Conservation (phyloP, 306 rosid species). For the Pyrus pyrifolia region DNA sequence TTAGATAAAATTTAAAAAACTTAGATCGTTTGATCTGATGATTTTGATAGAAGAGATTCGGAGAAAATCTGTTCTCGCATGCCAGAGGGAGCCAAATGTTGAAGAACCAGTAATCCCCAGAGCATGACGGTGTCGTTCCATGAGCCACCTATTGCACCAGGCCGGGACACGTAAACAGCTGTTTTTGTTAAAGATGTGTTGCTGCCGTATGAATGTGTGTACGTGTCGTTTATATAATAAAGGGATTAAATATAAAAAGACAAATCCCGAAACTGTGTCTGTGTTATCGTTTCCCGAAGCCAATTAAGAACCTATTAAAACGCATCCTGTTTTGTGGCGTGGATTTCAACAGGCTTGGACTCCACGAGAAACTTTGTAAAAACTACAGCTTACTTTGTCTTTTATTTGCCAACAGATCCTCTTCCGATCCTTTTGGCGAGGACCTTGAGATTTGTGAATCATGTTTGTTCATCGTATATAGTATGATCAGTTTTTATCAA, state of each 20-base stretch:
- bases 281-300: background rate
- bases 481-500: too few relatives aligned
- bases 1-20: accelerated
- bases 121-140: background rate
- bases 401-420: too few relatives aligned
- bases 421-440: too few relatives aligned
- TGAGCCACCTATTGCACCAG: background rate
- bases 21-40: accelerated
- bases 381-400: background rate
- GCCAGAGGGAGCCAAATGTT: background rate
- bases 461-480: too few relatives aligned
- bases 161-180: background rate
- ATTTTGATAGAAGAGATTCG: accelerated
- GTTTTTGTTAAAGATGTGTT: background rate
- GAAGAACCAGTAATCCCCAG: background rate
- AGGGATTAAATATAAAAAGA: background rate
- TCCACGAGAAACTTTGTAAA: background rate
- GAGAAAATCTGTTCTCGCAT: background rate
- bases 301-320: background rate
- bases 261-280: background rate
- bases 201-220: too few relatives aligned
- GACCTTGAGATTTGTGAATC: too few relatives aligned
- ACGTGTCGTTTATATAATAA: background rate
- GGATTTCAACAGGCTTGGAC: background rate
- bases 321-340: background rate